phyloP scores from a whole-genome alignment of 768 basidiomycete genomes.

The Fomitopsis pulvina region DNA sequence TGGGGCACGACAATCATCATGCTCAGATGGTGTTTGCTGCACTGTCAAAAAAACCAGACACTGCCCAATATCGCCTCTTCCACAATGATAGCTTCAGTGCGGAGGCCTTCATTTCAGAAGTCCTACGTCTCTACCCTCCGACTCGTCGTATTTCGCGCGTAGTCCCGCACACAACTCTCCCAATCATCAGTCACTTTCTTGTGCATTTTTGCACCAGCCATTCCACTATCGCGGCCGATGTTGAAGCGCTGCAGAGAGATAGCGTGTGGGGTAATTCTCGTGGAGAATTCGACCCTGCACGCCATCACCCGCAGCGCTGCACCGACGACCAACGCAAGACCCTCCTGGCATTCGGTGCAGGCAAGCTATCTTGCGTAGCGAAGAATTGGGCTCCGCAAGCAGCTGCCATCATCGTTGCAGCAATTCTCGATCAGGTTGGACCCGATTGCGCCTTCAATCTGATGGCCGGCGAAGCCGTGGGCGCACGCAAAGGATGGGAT shows the following conservation, averaged over 20 bases:
- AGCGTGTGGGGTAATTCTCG: constrained; percentile 33
- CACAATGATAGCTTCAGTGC: constrained; percentile 18
- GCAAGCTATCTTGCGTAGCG: constrained; percentile 42
- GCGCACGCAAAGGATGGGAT: constrained; percentile 37
- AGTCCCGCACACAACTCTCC: constrained; percentile 1
- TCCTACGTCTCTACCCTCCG: constrained; percentile 45
- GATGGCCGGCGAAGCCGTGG: constrained; percentile 25
- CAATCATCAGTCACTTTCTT: background rate
- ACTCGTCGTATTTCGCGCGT: constrained; percentile 38
- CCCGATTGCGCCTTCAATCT: constrained; percentile 20
- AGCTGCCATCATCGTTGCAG: constrained; percentile 39
- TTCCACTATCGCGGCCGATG: constrained; percentile 18
- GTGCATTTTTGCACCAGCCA: constrained; percentile 2
- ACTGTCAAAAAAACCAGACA: constrained; percentile 28
- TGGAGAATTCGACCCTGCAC: constrained; percentile 36
- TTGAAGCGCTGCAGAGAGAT: constrained; percentile 18
- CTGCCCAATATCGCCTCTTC: constrained; percentile 22
- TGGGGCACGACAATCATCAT: constrained; percentile 26
- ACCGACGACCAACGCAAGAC: constrained; percentile 14
- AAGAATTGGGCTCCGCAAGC: constrained; percentile 45
- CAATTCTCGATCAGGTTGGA: constrained; percentile 31
- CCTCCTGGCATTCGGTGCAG: constrained; percentile 42
- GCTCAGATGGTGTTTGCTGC: constrained; percentile 26
- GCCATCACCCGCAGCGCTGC: constrained; percentile 27
- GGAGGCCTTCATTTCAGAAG: constrained; percentile 34